Base-by-base conservation (phyloP, 2,329 filamentous ascomycete species). In the Penicillium sp. region DNA sequence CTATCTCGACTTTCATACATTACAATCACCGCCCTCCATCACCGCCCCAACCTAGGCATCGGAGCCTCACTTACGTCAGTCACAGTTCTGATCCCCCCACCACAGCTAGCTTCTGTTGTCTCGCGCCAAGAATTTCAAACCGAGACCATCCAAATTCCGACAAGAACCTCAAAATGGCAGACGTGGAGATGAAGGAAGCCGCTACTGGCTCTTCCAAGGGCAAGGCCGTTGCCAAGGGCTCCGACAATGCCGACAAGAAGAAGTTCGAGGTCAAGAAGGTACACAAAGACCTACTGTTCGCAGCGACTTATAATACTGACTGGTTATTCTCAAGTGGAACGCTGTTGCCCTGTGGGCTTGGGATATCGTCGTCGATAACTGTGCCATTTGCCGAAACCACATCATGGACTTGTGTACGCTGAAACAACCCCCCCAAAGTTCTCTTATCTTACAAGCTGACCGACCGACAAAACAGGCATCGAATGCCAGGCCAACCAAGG, bases 341-440 rank as follows among this genome's bases (percentile, higher is more conserved):
- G 94, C 94, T 0, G 94, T 99, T 50, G 92, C 94, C 40, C 83
- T 99, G 2, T 99, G 94, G 94, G 94, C 94, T 0, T 99, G 94
- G 94, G 94, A 99, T 74, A 99, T 99, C 58, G 92, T 97, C 33
- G 94, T 99, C 60, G 94, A 99, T 79, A 99, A 99, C 83, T 99
- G 94, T 75, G 94, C 94, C 69, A 99, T 99, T 73, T 99, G 94
- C 82, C 86, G 94, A 73, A 99, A 99, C 75, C 94, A 99, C 76
- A 99, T 99, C 77, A 99, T 99, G 94, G 94, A 99, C 76, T 83
- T 99, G 29, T 99, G 94, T 92, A 80, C 68, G 87, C 31, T 11
- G 16, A 15, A 38, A 36, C 16, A 5, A 21, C 16, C 49, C 31
- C 31, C 27, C 34, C 34, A 43, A 25, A 36, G 33, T 39, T 21